Percentiles rank a stretch among this genome's conserved stretches.
Conservation (phyloP, 179 eudicot genomes). For the Heliamphora pulchella region DNA sequence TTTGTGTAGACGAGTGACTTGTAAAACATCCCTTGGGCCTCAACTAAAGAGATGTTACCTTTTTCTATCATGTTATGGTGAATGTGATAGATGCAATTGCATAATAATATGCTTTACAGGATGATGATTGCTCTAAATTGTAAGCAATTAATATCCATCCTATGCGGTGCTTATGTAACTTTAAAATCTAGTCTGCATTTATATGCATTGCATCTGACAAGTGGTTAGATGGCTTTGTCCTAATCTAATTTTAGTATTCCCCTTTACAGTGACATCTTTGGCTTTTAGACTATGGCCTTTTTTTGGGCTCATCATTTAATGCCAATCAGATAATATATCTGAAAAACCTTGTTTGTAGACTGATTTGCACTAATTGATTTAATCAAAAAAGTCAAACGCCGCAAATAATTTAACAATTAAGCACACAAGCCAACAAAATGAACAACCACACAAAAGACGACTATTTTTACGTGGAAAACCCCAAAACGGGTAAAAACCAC, state of each 20-base stretch:
- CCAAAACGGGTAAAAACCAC: too few species aligned
- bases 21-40: not conserved
- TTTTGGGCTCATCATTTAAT: not conserved
- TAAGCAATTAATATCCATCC: constrained; percentile 2
- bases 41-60: not conserved
- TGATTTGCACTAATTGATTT: too few species aligned
- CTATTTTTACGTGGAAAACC: too few species aligned
- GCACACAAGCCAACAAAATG: too few species aligned
- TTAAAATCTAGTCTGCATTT: not conserved
- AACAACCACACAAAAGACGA: too few species aligned
- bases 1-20: too few species aligned
- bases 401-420: too few species aligned
- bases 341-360: too few species aligned
- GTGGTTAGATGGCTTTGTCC: not conserved
- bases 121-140: not conserved
- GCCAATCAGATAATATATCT: not conserved
- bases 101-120: too few species aligned
- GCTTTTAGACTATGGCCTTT: not conserved
- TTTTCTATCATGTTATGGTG: not conserved
- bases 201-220: not conserved
- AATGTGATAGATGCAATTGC: not conserved
- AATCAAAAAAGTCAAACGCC: too few species aligned
- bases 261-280: not conserved
- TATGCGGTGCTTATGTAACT: not conserved
- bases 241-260: not conserved